These are phyloP conservation scores for Rhizopus stolonifer DNA, from an alignment of 371 early-diverging fungal genomes.

Conservation along the genomic window DNA sequence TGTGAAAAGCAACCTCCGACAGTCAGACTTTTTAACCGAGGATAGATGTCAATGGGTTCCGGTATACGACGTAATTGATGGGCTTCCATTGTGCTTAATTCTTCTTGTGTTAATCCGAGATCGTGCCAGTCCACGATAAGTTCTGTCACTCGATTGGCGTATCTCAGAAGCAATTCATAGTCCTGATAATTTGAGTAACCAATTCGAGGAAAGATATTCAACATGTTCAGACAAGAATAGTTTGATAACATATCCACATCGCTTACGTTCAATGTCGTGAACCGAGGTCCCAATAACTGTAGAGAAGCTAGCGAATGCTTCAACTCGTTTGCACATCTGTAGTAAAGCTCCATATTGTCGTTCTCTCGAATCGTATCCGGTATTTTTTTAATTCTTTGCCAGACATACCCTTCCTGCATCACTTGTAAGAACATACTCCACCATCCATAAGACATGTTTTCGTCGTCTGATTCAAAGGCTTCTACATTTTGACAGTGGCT, in stretches of 20 bases:
- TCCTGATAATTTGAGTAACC: not conserved
- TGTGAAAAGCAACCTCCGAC: not conserved
- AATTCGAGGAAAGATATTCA: not conserved
- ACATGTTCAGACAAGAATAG: not conserved
- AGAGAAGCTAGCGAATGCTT: not conserved
- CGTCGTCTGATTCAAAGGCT: not conserved
- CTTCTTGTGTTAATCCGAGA: not conserved
- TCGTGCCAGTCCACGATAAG: not conserved
- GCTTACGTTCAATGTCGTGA: not conserved
- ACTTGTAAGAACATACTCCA: not conserved
- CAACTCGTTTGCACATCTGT: not conserved
- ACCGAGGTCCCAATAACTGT: not conserved
- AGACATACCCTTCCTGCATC: not conserved
- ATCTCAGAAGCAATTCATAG: not conserved
- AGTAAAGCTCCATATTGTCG: not conserved
- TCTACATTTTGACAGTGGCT: not conserved
- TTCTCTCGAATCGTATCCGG: not conserved
- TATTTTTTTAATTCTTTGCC: not conserved
- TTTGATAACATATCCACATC: not conserved
- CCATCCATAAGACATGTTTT: not conserved
- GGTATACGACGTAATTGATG: not conserved
- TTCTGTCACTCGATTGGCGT: not conserved
- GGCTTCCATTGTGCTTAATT: not conserved
- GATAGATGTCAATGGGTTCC: not conserved
- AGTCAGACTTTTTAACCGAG: not conserved